Evolutionary conservation across 2,329 filamentous ascomycete genomes (phyloP).

Genomic region (Nigrospora sphaerica): DNA sequence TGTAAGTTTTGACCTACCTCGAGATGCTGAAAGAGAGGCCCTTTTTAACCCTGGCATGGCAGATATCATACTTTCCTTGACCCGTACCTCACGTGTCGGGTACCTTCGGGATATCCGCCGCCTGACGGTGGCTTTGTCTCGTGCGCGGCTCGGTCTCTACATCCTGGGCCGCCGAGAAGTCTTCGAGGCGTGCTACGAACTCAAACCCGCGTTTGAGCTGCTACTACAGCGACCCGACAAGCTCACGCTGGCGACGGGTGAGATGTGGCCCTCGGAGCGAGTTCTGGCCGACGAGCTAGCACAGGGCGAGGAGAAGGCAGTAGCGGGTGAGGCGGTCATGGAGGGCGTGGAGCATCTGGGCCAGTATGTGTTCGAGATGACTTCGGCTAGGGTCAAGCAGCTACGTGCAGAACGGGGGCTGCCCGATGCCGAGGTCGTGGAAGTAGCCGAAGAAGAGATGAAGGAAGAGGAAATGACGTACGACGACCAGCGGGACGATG

Average conservation of each 20-base stretch:
- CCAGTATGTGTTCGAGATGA: slow-evolving; percentile 97
- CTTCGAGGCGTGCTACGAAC: slow-evolving; percentile 83
- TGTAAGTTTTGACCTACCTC: slow-evolving; percentile 53
- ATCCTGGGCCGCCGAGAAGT: slow-evolving; percentile 82
- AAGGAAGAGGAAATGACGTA: slow-evolving; percentile 24
- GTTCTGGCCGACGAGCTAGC: slow-evolving; percentile 14
- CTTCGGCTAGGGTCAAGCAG: slow-evolving; percentile 51
- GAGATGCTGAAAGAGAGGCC: neutral
- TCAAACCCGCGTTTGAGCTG: slow-evolving; percentile 77
- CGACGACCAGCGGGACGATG: neutral
- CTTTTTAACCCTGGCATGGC: slow-evolving; percentile 3
- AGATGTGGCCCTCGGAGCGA: slow-evolving; percentile 71
- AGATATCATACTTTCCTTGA: slow-evolving; percentile 92
- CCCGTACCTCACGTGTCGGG: slow-evolving; percentile 79
- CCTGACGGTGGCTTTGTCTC: slow-evolving; percentile 88
- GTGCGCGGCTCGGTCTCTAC: slow-evolving; percentile 85
- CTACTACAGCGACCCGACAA: slow-evolving; percentile 74
- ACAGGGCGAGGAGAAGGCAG: slow-evolving; percentile 38
- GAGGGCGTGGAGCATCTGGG: slow-evolving; percentile 89
- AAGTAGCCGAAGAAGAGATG: slow-evolving; percentile 17
- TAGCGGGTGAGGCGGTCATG: slow-evolving; percentile 63
- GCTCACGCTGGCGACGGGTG: slow-evolving; percentile 72
- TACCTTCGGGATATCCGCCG: slow-evolving; percentile 91
- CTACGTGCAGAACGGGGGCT: slow-evolving; percentile 32
- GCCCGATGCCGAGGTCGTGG: slow-evolving; percentile 10